Evolutionary conservation across 768 basidiomycete genomes (phyloP).

Genomic region (Boletus tylopilopsis): DNA sequence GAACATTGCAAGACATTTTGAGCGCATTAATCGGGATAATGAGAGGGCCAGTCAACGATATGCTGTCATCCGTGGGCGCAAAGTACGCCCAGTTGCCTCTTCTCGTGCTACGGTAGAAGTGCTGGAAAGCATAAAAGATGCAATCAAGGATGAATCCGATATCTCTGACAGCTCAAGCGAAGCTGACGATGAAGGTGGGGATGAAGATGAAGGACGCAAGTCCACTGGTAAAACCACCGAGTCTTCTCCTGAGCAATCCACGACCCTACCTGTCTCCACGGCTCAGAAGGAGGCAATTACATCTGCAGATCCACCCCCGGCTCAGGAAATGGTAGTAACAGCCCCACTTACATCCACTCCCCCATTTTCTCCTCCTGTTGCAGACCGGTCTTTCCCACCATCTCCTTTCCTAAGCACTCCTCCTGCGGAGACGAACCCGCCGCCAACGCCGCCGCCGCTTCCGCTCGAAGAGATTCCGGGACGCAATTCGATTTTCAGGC

Average conservation of each 20-base stretch:
- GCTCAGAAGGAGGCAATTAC: constrained; percentile 6
- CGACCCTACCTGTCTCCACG: constrained; percentile 23
- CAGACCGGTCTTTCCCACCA: constrained; percentile 39
- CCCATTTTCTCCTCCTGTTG: constrained; percentile 24
- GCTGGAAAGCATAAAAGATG: constrained; percentile 86
- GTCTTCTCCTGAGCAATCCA: constrained; percentile 32
- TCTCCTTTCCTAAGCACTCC: constrained; percentile 51
- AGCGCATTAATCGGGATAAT: constrained; percentile 71
- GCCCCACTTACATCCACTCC: constrained; percentile 21
- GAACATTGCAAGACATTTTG: constrained; percentile 87
- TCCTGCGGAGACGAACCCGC: constrained; percentile 34
- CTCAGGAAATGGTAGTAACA: constrained; percentile 29
- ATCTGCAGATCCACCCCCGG: constrained; percentile 1
- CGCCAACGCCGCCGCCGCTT: constrained; percentile 45
- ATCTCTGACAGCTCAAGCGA: constrained; percentile 63
- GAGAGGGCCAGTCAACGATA: constrained; percentile 77
- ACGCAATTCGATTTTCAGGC: constrained; percentile 74
- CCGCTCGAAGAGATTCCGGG: constrained; percentile 50
- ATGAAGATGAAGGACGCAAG: constrained; percentile 45
- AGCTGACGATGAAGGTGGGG: constrained; percentile 67
- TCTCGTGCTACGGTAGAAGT: constrained; percentile 87
- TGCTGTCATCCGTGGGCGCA: constrained; percentile 79
- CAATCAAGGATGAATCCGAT: constrained; percentile 82
- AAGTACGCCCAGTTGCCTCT: constrained; percentile 86
- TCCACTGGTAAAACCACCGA: constrained; percentile 24